These are phyloP conservation scores for Gymnopilus junonius DNA, from an alignment of 768 basidiomycete genomes.

Conservation along the genomic window DNA sequence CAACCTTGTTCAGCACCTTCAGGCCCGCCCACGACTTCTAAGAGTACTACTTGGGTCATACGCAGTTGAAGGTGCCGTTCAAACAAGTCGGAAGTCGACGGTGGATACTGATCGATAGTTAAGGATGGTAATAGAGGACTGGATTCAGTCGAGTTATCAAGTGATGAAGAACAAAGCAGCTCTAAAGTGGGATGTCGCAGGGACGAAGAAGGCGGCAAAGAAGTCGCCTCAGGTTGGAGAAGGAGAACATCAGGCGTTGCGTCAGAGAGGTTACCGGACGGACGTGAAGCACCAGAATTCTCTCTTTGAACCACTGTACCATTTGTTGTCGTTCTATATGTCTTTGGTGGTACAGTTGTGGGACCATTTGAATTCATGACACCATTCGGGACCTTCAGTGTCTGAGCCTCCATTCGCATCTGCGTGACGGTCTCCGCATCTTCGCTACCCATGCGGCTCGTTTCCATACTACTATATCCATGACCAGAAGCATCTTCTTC, in stretches of 20 bases:
- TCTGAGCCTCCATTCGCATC: not conserved
- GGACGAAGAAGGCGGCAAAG: conserved; percentile 8
- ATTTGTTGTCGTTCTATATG: not conserved
- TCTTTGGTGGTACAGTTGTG: not conserved
- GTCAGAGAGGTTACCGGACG: not conserved
- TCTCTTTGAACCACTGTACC: not conserved
- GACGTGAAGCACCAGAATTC: not conserved
- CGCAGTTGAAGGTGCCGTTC: conserved; percentile 83
- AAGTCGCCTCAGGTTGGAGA: conserved; percentile 5
- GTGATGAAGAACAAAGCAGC: not conserved
- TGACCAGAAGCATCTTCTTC: not conserved
- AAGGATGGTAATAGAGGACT: conserved; percentile 8
- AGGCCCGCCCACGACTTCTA: conserved; percentile 84
- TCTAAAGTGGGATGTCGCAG: conserved; percentile 5
- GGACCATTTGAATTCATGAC: not conserved
- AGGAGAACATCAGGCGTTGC: not conserved
- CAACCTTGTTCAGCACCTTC: conserved; percentile 82
- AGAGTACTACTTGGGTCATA: conserved; percentile 82
- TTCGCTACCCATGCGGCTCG: conserved; percentile 5
- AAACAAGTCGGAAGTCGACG: conserved; percentile 64
- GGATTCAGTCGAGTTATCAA: not conserved
- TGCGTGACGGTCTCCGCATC: conserved; percentile 12
- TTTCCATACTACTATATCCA: not conserved
- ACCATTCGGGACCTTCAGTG: conserved; percentile 4
- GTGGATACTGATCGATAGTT: conserved; percentile 33